phyloP scores from a whole-genome alignment of 164 flowering plant species.

The Macadamia tetraphylla region DNA sequence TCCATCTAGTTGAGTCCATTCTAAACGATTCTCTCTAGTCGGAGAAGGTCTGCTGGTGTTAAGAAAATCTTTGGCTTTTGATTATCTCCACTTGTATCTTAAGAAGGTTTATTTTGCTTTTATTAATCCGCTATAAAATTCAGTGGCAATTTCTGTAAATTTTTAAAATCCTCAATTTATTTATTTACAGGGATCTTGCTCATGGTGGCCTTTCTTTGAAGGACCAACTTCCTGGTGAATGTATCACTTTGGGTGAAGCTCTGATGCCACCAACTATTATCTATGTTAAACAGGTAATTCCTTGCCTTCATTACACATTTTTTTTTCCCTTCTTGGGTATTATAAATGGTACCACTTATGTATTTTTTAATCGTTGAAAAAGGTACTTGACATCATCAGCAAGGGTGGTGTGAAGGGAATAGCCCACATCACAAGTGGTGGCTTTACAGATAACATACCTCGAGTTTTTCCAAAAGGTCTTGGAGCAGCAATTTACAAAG shows the following conservation, averaged over 20 bases:
- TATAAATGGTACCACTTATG: not conserved
- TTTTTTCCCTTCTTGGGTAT: not conserved
- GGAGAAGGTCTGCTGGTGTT: slow-evolving; percentile 55
- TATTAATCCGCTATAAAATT: not conserved
- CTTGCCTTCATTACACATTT: slow-evolving; percentile 1
- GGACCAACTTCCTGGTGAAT: slow-evolving; percentile 64
- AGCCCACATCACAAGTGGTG: slow-evolving; percentile 98
- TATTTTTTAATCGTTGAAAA: not conserved
- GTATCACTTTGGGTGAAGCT: slow-evolving; percentile 65
- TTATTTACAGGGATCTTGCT: slow-evolving; percentile 54
- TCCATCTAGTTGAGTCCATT: slow-evolving; percentile 96
- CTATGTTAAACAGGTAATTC: slow-evolving; percentile 83
- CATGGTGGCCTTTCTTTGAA: slow-evolving; percentile 69
- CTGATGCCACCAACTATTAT: slow-evolving; percentile 92
- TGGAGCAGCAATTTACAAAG: slow-evolving; percentile 62
- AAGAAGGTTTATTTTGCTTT: too few relatives aligned
- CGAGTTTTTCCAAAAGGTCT: slow-evolving; percentile 85
- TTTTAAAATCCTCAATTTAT: not conserved
- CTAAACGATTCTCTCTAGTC: slow-evolving; percentile 96
- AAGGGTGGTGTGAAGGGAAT: slow-evolving; percentile 92
- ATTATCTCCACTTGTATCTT: too few relatives aligned
- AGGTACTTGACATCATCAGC: slow-evolving; percentile 82
- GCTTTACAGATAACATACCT: slow-evolving; percentile 94
- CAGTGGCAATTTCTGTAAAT: not conserved
- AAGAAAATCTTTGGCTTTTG: not conserved